Percentiles rank a stretch among this genome's conserved stretches.
These are phyloP conservation scores for Allium fistulosum DNA, from an alignment of 106 monocot genomes.

Conservation along the genomic window DNA sequence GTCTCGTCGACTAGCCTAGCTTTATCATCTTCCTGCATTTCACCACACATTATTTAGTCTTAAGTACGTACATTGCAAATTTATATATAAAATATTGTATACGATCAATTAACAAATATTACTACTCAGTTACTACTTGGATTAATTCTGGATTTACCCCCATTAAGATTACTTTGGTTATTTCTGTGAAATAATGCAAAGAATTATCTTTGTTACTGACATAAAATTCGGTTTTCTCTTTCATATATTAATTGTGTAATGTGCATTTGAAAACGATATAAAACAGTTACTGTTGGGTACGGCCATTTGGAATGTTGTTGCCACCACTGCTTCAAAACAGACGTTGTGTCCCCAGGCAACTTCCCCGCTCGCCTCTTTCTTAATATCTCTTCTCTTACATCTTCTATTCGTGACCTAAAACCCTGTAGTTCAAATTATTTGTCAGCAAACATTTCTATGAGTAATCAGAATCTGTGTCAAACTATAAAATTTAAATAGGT, in stretches of 20 bases:
- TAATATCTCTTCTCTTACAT: slow-evolving; percentile 94
- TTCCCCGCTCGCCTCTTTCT: slow-evolving; percentile 98
- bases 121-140: too few species aligned
- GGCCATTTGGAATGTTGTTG: slow-evolving; percentile 98
- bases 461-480: neutral
- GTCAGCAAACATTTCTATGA: neutral
- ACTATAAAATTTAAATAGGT: too few species aligned
- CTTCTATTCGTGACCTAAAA: slow-evolving; percentile 90
- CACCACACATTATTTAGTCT: too few species aligned
- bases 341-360: slow-evolving; percentile 93
- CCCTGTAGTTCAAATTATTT: slow-evolving; percentile 31
- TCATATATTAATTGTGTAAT: too few species aligned
- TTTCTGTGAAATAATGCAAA: too few species aligned
- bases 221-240: too few species aligned
- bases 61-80: too few species aligned
- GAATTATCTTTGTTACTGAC: too few species aligned
- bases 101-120: too few species aligned
- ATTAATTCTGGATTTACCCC: too few species aligned
- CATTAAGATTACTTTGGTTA: too few species aligned
- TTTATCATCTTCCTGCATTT: slow-evolving; percentile 85
- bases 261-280: neutral
- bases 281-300: slow-evolving; percentile 71
- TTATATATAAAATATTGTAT: too few species aligned
- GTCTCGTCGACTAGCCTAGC: slow-evolving; percentile 95
- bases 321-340: slow-evolving; percentile 97